phyloP scores from a whole-genome alignment of 352 stramenopile species.

The Pythium pyrilobum region DNA sequence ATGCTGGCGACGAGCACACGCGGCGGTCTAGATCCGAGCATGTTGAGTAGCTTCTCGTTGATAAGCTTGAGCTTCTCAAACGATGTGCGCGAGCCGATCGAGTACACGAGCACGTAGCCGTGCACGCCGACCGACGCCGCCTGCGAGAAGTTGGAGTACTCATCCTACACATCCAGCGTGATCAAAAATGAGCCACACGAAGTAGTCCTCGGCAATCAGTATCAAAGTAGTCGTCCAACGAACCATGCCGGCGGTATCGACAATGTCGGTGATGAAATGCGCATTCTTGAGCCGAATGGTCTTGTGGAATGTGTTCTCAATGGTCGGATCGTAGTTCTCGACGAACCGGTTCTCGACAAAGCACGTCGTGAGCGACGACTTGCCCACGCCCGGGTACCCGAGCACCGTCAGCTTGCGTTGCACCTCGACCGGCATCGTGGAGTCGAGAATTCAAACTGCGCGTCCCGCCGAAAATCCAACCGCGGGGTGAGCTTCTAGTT shows the following conservation, averaged over 20 bases:
- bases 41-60: constrained; percentile 93
- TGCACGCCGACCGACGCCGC: constrained; percentile 94
- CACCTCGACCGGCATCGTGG: constrained; percentile 86
- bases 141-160: constrained; percentile 95
- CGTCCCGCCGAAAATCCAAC: neutral
- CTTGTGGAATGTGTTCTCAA: constrained; percentile 96
- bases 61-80: constrained; percentile 95
- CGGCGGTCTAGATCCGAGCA: constrained; percentile 89
- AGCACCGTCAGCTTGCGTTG: constrained; percentile 95
- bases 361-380: constrained; percentile 92
- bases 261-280: constrained; percentile 96
- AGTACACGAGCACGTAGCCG: constrained; percentile 95
- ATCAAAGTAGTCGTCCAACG: neutral
- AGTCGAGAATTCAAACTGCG: neutral
- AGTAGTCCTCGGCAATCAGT: neutral
- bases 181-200: neutral
- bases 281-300: constrained; percentile 95
- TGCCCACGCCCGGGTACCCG: constrained; percentile 93
- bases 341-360: constrained; percentile 93
- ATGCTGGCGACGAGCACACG: constrained; percentile 95
- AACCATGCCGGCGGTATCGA: constrained; percentile 96
- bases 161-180: constrained; percentile 56
- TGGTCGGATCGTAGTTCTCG: constrained; percentile 94
- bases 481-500: neutral
- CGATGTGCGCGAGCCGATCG: constrained; percentile 88